phyloP scores from a whole-genome alignment of 2,329 filamentous ascomycete genomes.

The Phyllosticta citriasiana region DNA sequence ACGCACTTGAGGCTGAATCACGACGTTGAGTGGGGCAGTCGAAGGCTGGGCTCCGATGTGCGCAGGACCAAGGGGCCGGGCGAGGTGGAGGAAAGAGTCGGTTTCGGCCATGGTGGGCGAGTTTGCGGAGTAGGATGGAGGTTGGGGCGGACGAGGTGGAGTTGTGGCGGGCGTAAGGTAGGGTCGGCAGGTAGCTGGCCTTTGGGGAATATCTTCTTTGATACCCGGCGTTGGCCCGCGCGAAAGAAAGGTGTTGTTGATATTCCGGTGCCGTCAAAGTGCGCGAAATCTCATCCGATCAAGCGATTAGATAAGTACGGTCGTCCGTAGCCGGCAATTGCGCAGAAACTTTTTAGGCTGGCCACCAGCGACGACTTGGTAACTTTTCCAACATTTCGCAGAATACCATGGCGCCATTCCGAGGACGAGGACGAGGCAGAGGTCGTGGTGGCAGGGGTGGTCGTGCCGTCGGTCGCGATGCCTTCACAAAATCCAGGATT shows the following conservation, averaged over 20 bases:
- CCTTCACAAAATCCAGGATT: slow-evolving; percentile 11
- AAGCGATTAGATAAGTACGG: slow-evolving; percentile 12
- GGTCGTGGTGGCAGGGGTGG: slow-evolving; percentile 10
- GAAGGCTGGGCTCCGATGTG: slow-evolving; percentile 69
- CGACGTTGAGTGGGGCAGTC: slow-evolving; percentile 84
- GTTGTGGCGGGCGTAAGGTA: slow-evolving; percentile 1
- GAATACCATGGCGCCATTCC: slow-evolving; percentile 3
- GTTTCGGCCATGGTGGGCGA: slow-evolving; percentile 63
- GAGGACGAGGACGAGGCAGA: slow-evolving; percentile 13
- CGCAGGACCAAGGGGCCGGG: slow-evolving; percentile 79
- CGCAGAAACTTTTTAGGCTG: slow-evolving; percentile 6
- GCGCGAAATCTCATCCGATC: slow-evolving; percentile 2
- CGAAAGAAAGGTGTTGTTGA: slow-evolving; percentile 6
- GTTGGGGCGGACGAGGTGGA: background rate
- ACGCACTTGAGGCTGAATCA: slow-evolving; percentile 87
- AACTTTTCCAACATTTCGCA: background rate
- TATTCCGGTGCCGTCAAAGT: slow-evolving; percentile 7
- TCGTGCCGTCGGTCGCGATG: background rate
- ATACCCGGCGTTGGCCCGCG: slow-evolving; percentile 10
- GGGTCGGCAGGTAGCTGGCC: background rate
- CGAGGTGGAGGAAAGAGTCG: slow-evolving; percentile 88
- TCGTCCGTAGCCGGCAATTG: background rate
- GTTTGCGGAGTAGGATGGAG: slow-evolving; percentile 6
- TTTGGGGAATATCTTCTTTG: slow-evolving; percentile 10
- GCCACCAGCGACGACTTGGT: background rate